Percentiles rank a stretch among this genome's conserved stretches.
Evolutionary conservation across 2,329 filamentous ascomycete genomes (phyloP).

Genomic region (Trichoderma sp.): DNA sequence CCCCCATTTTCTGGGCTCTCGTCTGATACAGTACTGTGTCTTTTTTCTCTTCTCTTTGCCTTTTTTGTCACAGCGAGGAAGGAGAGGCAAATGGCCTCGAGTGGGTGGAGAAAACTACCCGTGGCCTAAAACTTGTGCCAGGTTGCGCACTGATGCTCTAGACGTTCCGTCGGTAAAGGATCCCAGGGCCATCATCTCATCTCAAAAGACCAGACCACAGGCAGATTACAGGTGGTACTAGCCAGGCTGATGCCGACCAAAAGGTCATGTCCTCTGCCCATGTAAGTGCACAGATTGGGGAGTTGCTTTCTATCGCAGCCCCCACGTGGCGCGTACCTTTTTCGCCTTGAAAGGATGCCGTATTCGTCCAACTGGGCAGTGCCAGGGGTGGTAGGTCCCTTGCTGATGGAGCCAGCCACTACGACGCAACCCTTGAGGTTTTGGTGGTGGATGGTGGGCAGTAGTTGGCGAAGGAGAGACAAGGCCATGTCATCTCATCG

Average conservation of each 20-base stretch:
- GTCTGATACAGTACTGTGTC: background rate
- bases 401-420: background rate
- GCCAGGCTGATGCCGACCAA: background rate
- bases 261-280: background rate
- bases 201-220: background rate
- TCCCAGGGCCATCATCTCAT: slow-evolving; percentile 5
- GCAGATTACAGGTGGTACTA: background rate
- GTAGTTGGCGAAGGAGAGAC: background rate
- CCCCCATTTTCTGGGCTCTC: background rate
- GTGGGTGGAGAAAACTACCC: background rate
- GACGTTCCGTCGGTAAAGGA: slow-evolving; percentile 9
- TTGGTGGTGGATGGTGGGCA: background rate
- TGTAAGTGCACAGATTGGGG: slow-evolving; percentile 11
- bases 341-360: slow-evolving; percentile 17
- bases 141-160: slow-evolving; percentile 5
- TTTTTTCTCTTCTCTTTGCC: too few species aligned
- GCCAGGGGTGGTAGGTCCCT: background rate
- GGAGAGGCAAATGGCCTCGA: background rate
- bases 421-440: background rate
- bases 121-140: background rate
- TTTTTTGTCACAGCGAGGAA: background rate
- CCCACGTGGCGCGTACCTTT: slow-evolving; percentile 20
- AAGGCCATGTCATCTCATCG: background rate
- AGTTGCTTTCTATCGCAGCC: slow-evolving; percentile 9
- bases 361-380: slow-evolving; percentile 3